A percentile compares a stretch with the other conserved stretches of the same genome.
Conservation (phyloP, 176 grass and related monocot genomes). For the Luzula sylvatica region DNA sequence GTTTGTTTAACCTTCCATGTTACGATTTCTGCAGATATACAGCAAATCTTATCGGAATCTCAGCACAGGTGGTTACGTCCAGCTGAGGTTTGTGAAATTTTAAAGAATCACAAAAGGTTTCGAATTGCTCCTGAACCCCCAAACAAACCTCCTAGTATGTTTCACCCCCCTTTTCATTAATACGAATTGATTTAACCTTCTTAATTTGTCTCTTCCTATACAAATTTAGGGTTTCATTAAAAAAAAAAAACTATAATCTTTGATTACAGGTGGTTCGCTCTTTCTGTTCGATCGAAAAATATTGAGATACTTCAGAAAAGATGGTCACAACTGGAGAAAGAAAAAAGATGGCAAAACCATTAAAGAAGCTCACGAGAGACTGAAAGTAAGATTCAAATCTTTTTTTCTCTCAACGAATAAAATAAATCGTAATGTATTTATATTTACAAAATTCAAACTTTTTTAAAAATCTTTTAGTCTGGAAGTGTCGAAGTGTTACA, state of each 20-base stretch:
- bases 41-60: constrained; percentile 85
- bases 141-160: constrained; percentile 79
- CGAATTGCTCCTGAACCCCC: constrained; percentile 74
- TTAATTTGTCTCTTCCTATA: no score
- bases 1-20: neutral
- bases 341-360: constrained; percentile 89
- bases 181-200: no score
- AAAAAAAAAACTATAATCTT: constrained; percentile 8
- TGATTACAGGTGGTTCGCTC: constrained; percentile 74
- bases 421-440: no score
- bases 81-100: constrained; percentile 93
- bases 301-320: constrained; percentile 90
- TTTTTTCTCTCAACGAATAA: neutral
- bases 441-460: no score
- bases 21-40: constrained; percentile 55
- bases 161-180: neutral
- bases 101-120: constrained; percentile 75
- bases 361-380: constrained; percentile 94
- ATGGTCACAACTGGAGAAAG: constrained; percentile 95
- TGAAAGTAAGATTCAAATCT: constrained; percentile 50
- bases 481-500: constrained; percentile 94
- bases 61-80: constrained; percentile 81
- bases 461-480: constrained; percentile 31
- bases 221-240: no score
- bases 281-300: constrained; percentile 98